phyloP scores from a whole-genome alignment of 1,284 basidiomycete genomes.

The Cutaneotrichosporon curvatum region DNA sequence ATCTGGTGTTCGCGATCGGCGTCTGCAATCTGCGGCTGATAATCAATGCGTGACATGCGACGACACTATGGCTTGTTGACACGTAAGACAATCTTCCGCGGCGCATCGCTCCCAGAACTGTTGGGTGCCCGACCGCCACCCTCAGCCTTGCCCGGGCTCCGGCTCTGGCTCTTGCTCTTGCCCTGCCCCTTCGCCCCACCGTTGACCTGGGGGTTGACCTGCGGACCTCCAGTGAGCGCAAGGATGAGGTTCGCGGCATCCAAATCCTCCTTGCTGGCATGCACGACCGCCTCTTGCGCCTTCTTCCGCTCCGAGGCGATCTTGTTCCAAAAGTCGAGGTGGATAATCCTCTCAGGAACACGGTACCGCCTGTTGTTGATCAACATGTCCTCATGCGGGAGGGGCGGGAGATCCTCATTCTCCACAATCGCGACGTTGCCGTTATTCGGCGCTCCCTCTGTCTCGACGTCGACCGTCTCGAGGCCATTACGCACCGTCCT shows the following conservation, averaged over 20 bases:
- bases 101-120: too few relatives aligned
- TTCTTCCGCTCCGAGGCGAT: constrained; percentile 34
- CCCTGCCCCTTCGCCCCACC: too few relatives aligned
- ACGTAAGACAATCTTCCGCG: too few relatives aligned
- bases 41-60: too few relatives aligned
- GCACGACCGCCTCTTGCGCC: constrained; percentile 2
- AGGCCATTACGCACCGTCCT: constrained; percentile 66
- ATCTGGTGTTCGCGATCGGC: too few relatives aligned
- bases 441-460: constrained; percentile 70
- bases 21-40: too few relatives aligned
- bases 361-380: constrained; percentile 68
- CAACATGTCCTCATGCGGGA: constrained; percentile 46
- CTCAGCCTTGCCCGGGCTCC: too few relatives aligned
- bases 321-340: constrained; percentile 93
- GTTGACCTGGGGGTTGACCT: too few relatives aligned
- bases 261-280: constrained; percentile 22
- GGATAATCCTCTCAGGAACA: constrained; percentile 86
- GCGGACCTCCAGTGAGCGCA: constrained; percentile 1
- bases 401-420: constrained; percentile 49
- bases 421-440: constrained; percentile 85
- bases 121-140: too few relatives aligned
- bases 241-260: constrained; percentile 28
- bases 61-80: too few relatives aligned
- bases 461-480: constrained; percentile 61
- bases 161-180: too few relatives aligned